phyloP scores from a whole-genome alignment of 2,329 filamentous ascomycete genomes.

The Orbilia ellipsospora region DNA sequence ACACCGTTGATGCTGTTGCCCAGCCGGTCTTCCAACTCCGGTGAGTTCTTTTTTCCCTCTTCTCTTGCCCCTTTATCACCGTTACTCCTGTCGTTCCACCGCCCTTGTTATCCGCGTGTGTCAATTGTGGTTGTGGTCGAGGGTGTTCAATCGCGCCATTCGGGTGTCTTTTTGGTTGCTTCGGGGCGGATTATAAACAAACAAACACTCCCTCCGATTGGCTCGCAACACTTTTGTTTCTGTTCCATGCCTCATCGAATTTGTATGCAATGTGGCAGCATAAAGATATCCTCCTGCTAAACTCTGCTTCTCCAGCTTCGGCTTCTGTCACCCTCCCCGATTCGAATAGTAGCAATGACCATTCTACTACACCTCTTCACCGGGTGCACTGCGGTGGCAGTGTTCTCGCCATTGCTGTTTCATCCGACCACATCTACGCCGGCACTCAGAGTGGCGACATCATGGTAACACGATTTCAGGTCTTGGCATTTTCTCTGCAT shows the following conservation, averaged over 20 bases:
- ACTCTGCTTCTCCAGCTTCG: slow-evolving; percentile 38
- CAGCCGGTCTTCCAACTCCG: slow-evolving; percentile 13
- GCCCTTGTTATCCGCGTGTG: slow-evolving; percentile 9
- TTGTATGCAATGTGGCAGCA: slow-evolving; percentile 32
- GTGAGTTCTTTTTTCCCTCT: slow-evolving; percentile 18
- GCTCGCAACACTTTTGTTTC: slow-evolving; percentile 9
- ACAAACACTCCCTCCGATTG: slow-evolving; percentile 21
- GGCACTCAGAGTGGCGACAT: slow-evolving; percentile 95
- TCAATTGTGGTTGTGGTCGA: not conserved
- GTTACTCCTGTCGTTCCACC: not conserved
- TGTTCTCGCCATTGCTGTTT: slow-evolving; percentile 82
- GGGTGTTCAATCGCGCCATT: slow-evolving; percentile 45
- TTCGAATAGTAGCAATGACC: slow-evolving; percentile 16
- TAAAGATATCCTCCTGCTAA: slow-evolving; percentile 44
- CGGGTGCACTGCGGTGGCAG: slow-evolving; percentile 51
- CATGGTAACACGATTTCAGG: slow-evolving; percentile 65
- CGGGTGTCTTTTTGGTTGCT: slow-evolving; percentile 18
- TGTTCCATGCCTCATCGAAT: not conserved
- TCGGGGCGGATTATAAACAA: slow-evolving; percentile 3
- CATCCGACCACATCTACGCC: slow-evolving; percentile 83
- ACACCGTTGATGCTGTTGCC: slow-evolving; percentile 20
- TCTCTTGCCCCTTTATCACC: not conserved
- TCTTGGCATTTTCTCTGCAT: slow-evolving; percentile 1
- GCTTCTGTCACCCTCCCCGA: slow-evolving; percentile 39
- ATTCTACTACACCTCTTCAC: slow-evolving; percentile 35